These are phyloP conservation scores for Termitomyces eurrhizus DNA, from an alignment of 768 basidiomycete species.

Conservation along the genomic window DNA sequence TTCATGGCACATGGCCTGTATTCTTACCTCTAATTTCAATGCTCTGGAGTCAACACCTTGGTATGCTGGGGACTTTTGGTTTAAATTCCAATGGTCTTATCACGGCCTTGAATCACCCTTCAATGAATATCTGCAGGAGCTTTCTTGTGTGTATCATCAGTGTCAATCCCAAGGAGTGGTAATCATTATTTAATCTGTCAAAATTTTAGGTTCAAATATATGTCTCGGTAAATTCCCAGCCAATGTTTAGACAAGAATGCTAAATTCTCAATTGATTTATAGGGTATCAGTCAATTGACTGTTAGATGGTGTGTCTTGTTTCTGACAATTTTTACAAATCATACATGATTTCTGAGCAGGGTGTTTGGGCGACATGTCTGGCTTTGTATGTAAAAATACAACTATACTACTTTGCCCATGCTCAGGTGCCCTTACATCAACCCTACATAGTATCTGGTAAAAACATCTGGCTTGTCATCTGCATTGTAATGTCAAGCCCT, in stretches of 20 bases:
- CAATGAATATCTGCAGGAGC: neutral
- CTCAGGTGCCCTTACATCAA: no score
- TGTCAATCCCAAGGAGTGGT: no score
- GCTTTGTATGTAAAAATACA: neutral
- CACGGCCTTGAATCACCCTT: neutral
- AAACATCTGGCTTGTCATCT: neutral
- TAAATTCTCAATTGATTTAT: neutral
- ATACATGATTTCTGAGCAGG: no score
- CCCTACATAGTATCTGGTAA: neutral
- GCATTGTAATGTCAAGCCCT: neutral
- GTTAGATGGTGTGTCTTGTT: neutral
- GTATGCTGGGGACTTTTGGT: neutral
- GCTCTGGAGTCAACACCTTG: neutral
- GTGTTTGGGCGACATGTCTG: neutral
- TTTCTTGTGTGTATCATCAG: neutral
- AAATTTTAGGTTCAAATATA: neutral
- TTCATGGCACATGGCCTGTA: slow-evolving; percentile 3
- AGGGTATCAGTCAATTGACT: neutral
- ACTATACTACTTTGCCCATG: no score
- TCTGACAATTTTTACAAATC: no score
- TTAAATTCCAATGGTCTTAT: neutral
- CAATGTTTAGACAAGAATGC: neutral
- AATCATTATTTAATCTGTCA: no score
- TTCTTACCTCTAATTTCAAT: neutral
- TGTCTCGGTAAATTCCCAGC: neutral